Conservation (phyloP, 495 filamentous ascomycete genomes). For the Hypomontagnella monticulosa region DNA sequence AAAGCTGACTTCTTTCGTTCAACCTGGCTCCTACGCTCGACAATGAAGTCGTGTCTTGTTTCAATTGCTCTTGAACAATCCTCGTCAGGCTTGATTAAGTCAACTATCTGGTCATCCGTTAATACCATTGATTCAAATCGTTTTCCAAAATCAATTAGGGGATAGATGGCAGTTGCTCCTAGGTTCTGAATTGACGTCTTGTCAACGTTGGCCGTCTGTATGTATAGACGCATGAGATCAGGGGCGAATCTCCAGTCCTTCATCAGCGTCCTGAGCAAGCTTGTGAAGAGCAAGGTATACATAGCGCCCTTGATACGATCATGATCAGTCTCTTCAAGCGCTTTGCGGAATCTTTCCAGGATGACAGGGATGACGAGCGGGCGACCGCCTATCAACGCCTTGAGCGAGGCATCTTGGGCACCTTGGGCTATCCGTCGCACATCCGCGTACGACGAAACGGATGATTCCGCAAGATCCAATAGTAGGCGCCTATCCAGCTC, state of each 20-base stretch:
- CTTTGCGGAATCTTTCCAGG: conserved; percentile 78
- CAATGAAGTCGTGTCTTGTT: conserved; percentile 73
- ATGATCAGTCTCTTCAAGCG: conserved; percentile 83
- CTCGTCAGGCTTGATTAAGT: conserved; percentile 77
- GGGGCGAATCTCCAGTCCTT: conserved; percentile 95
- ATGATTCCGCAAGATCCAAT: conserved; percentile 87
- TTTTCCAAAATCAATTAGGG: conserved; percentile 90
- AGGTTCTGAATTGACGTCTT: conserved; percentile 94
- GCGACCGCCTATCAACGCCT: conserved; percentile 84
- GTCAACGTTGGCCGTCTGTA: conserved; percentile 87
- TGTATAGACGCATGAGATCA: conserved; percentile 83
- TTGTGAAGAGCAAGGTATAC: conserved; percentile 88
- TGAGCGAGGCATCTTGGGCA: conserved; percentile 93
- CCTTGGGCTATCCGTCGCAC: conserved; percentile 92
- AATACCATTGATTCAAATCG: conserved; percentile 86
- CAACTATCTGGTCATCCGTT: conserved; percentile 75
- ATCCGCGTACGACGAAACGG: conserved; percentile 94
- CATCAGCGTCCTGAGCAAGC: conserved; percentile 84
- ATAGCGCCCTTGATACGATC: conserved; percentile 93
- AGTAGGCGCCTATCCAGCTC: conserved; percentile 84
- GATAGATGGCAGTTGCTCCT: conserved; percentile 79
- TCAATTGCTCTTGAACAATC: conserved; percentile 70
- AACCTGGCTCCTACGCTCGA: conserved; percentile 74
- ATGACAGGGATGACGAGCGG: conserved; percentile 89
- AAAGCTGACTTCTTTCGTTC: conserved; percentile 84